Percentiles rank a stretch among this genome's conserved stretches.
Evolutionary conservation across 345 rosid species (phyloP).

Genomic region (Streptanthus diversifolius): DNA sequence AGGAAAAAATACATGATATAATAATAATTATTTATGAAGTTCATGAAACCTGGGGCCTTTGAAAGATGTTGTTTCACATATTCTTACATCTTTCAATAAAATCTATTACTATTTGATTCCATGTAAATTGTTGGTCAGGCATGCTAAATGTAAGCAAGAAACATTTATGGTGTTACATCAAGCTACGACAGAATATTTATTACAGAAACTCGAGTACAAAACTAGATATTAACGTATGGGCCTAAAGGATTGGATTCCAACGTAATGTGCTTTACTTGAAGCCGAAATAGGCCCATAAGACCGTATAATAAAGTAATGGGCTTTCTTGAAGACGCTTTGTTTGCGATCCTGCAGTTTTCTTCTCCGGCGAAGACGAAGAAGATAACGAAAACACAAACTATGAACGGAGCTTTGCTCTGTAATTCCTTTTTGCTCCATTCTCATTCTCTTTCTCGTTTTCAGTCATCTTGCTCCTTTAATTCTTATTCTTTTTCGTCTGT

Average conservation of each 20-base stretch:
- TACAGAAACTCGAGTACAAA: background rate
- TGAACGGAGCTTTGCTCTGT: constrained; percentile 29
- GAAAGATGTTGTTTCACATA: constrained; percentile 31
- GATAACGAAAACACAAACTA: constrained; percentile 30
- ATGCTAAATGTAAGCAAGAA: constrained; percentile 13
- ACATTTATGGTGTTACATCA: constrained; percentile 13
- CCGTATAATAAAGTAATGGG: background rate
- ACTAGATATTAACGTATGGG: background rate
- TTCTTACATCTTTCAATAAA: constrained; percentile 15
- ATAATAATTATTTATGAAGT: background rate
- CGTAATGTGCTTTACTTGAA: background rate
- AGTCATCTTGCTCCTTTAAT: background rate
- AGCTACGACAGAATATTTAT: background rate
- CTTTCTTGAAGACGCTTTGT: background rate
- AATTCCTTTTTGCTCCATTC: constrained; percentile 26
- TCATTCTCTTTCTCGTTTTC: constrained; percentile 6
- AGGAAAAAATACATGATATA: too few relatives aligned
- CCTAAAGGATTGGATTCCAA: background rate
- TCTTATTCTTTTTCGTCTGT: background rate
- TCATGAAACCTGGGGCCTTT: constrained; percentile 23
- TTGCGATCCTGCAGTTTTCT: background rate
- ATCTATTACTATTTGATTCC: constrained; percentile 5
- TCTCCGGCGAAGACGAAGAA: constrained; percentile 24
- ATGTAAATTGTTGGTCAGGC: constrained; percentile 21
- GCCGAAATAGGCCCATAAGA: background rate